Evolutionary conservation across 768 basidiomycete genomes (phyloP).

Genomic region (Strobilomyces confusus): DNA sequence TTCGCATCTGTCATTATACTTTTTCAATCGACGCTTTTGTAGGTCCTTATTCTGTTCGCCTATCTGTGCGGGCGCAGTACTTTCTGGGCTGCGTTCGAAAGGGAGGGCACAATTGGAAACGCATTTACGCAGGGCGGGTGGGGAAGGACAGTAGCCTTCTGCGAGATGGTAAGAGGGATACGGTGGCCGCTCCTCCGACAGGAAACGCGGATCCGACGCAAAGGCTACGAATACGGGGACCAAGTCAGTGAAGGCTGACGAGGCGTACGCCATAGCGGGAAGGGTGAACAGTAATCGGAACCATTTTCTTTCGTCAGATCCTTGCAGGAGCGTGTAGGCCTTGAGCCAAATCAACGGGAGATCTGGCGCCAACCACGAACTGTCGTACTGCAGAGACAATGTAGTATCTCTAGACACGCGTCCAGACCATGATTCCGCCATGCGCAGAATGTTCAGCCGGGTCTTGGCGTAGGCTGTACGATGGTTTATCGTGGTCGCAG

Average conservation of each 20-base stretch:
- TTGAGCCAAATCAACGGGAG: constrained; percentile 26
- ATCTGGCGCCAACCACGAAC: constrained; percentile 25
- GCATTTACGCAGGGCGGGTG: neutral
- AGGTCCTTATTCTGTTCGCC: constrained; percentile 1
- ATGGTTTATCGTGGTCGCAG: constrained; percentile 4
- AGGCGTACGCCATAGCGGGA: constrained; percentile 30
- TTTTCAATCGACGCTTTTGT: constrained; percentile 3
- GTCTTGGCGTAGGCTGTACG: neutral
- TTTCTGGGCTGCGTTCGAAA: constrained; percentile 18
- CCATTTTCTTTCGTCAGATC: constrained; percentile 4
- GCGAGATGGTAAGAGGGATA: constrained; percentile 11
- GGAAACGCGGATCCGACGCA: constrained; percentile 9
- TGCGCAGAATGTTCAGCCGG: neutral
- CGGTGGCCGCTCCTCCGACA: constrained; percentile 12
- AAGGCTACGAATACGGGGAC: constrained; percentile 33
- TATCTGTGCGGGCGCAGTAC: neutral
- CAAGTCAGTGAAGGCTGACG: constrained; percentile 7
- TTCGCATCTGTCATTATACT: constrained; percentile 5
- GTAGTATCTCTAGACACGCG: neutral
- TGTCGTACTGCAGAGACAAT: constrained; percentile 23
- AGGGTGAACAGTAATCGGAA: constrained; percentile 30
- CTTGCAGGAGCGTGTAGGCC: constrained; percentile 27
- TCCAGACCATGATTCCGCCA: constrained; percentile 10
- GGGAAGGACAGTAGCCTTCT: constrained; percentile 6
- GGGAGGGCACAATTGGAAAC: neutral